Evolutionary conservation across 2,329 filamentous ascomycete genomes (phyloP), one percentile per base, ranked within the genome.

Genomic region (Nemania abortiva): DNA sequence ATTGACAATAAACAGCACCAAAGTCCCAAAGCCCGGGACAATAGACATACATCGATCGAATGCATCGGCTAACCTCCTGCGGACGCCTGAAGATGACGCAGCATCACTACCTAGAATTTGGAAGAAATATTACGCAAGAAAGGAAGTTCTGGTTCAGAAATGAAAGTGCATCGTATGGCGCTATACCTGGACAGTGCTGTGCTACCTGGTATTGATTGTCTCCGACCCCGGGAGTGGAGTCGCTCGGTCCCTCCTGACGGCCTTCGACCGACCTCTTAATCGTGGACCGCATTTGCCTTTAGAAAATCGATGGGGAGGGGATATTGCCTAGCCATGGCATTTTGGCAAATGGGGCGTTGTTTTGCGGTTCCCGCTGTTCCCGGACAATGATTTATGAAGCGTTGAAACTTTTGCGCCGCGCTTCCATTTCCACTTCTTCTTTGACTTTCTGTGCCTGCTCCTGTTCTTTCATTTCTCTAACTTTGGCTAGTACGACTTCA

Each of bases 401-500:
- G 31, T 72, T 74, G 72, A 79, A 79, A 63, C 75, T 79, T 65
- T 76, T 78, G 53, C 76, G 80, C 74, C 79, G 82, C 50, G 79
- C 82, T 70, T 87, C 85, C 78, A 86, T 85, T 76, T 85, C 81
- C 22, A 85, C 84, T 73, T 87, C 84, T 75, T 90, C 84, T 81
- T 89, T 84, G 82, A 92, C 79, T 79, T 91, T 90, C 74, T 92
- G 86, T 37, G 88, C 88, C 78, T 95, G 90, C 78, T 97, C 92
- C 76, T 95, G 88, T 74, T 94, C 91, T 86, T 97, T 97, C 88
- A 93, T 92, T 81, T 97, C 95, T 69, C 92, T 89, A 54, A 97
- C 94, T 84, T 98, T 98, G 73, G 95, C 95, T 66, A 97, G 85
- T 15, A 98, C 95, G 13, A 98, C 93, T 81, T 98, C 95, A 75